Evolutionary conservation across 2,329 filamentous ascomycete species (phyloP), one percentile per base, ranked within the genome.

Genomic region (Fusarium sororula): DNA sequence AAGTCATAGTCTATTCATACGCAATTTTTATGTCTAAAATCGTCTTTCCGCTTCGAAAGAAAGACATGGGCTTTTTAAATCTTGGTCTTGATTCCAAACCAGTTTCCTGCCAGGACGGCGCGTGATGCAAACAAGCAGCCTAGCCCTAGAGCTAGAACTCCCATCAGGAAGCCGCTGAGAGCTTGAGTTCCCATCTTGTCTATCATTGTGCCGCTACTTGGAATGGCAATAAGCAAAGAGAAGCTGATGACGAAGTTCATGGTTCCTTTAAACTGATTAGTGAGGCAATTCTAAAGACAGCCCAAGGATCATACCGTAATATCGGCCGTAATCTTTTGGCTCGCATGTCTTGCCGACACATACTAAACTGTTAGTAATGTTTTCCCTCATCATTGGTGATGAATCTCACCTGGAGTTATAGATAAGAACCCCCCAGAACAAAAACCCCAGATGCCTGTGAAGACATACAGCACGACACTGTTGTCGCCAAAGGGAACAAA

Each of bases 321-420:
- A 67, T n/a, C 63, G 45, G 0, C 65, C 65, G 10, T 68, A 68
- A 18, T 68, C 63, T 15, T 67, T 68, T 17, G 63, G 39, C 17
- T 68, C 63, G 1, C 65, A 68, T 9, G 65, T 68, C 17, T 68
- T 68, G 7, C 65, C 65, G 1, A 68, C 45, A 26, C 65, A 68
- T 2, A 67, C 64, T 67, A 4, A 35, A 35, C 32, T 15, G 32
- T 35, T 35, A 35, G 32, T 8, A 35, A 35, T 35, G 2, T 1
- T 15, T 35, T 35, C 6, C 14, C 32, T 35, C 32, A 35, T 35
- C 14, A 35, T 35, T 35, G 32, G 32, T 35, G 32, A 35, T 35
- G 32, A 1, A 35, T 35, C 18, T 39, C 45, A 68, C 63, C 65
- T 38, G 65, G 65, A 3, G 63, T 68, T 0, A 68, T 68, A 0